A percentile compares a stretch with the other conserved stretches of the same genome.
Evolutionary conservation across 805 yeast genomes (phyloP).

Genomic region (Hyphopichia homilentoma): DNA sequence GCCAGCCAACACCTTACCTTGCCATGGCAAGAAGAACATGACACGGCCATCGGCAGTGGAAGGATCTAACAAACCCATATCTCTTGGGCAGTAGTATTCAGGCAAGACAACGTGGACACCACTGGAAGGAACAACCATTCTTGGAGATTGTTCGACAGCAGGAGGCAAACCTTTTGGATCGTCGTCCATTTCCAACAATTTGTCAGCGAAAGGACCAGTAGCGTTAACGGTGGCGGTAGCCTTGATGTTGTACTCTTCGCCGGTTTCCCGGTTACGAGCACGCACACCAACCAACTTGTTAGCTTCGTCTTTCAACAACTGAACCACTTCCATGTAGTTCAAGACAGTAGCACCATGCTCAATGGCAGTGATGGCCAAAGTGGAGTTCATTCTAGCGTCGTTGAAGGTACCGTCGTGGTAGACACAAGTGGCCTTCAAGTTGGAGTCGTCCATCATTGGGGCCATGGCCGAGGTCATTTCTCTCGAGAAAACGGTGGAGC

Average conservation of each 20-base stretch:
- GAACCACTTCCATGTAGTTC: conserved; percentile 81
- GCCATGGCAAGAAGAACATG: conserved; percentile 97
- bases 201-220: conserved; percentile 91
- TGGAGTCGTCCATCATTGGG: conserved; percentile 78
- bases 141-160: conserved; percentile 46
- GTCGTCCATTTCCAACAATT: conserved; percentile 80
- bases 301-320: conserved; percentile 59
- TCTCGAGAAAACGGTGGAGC: conserved; percentile 68
- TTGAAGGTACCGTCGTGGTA: conserved; percentile 95
- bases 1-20: conserved; percentile 93
- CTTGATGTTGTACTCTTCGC: conserved; percentile 54
- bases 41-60: conserved; percentile 93
- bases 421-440: conserved; percentile 84
- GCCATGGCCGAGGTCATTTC: conserved; percentile 67
- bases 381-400: conserved; percentile 85
- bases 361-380: conserved; percentile 82
- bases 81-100: conserved; percentile 84
- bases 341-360: conserved; percentile 85
- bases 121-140: conserved; percentile 90
- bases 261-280: conserved; percentile 70
- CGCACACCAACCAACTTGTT: conserved; percentile 70
- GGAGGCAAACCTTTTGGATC: conserved; percentile 64
- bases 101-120: conserved; percentile 94
- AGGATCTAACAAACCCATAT: conserved; percentile 87
- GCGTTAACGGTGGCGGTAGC: conserved; percentile 84